Conservation (phyloP, 331 rosid genomes). For the Spiraea crenata region DNA sequence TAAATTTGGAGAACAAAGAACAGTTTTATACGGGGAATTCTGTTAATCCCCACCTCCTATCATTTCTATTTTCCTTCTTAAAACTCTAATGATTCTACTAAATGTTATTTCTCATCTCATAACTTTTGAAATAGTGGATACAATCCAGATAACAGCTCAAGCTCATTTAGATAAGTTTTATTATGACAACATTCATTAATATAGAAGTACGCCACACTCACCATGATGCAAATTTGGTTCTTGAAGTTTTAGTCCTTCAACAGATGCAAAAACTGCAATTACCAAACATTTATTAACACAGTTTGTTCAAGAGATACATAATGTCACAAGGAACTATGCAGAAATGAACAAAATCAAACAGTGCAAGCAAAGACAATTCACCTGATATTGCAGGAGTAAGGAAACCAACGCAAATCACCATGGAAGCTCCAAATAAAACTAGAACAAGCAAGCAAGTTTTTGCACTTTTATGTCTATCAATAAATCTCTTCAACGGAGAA, state of each 20-base stretch:
- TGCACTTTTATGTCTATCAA: constrained; percentile 71
- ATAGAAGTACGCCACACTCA: constrained; percentile 34
- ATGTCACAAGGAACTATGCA: constrained; percentile 3
- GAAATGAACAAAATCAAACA: constrained; percentile 3
- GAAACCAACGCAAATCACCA: constrained; percentile 76
- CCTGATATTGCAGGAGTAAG: constrained; percentile 89
- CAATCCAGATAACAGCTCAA: constrained; percentile 7
- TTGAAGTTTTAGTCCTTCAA: constrained; percentile 65
- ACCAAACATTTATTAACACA: constrained; percentile 32
- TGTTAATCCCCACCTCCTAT: background rate
- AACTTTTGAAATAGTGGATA: background rate
- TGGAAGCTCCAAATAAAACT: constrained; percentile 85
- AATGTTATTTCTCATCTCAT: background rate
- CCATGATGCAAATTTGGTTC: constrained; percentile 39
- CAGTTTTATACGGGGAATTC: background rate
- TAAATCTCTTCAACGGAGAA: constrained; percentile 56
- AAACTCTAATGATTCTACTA: background rate
- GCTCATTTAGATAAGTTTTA: background rate
- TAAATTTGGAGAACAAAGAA: background rate
- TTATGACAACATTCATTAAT: background rate
- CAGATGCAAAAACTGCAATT: constrained; percentile 67
- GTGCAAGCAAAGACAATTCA: constrained; percentile 25
- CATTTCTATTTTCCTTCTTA: background rate
- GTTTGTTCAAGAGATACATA: constrained; percentile 16
- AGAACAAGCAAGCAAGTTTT: constrained; percentile 61